Evolutionary conservation across 305 asterid genomes (phyloP), one percentile per base, ranked within the genome.

Genomic region (Fraxinus angustifolia): DNA sequence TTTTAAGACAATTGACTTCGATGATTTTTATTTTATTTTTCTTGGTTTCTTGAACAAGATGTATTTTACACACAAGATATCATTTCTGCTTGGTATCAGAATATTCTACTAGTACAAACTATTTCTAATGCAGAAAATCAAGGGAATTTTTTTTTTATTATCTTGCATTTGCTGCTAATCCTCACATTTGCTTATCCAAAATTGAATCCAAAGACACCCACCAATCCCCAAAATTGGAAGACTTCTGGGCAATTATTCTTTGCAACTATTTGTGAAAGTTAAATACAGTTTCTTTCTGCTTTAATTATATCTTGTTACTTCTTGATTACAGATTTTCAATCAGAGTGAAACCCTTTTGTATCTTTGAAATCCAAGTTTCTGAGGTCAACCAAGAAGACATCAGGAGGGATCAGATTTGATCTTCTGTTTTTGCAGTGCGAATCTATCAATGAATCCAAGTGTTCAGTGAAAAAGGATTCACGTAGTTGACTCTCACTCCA

Each of bases 81-180:
- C 74, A 3, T 4, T 28, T 68, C 21, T 26, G 35, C 5, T 12
- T 42, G 31, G 28, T 19, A 76, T 79, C 65, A 58, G 93, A 86
- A 89, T 91, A 88, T 88, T 85, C 91, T 72, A 50, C 23, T 23
- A 36, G 87, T 79, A 82, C 87, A 83, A 82, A 82, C 86, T 34
- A 82, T 78, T 80, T 35, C 78, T 70, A 56, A 62, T 70, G 23
- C 6, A 53, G 72, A 17, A 77, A 19, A 17, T 33, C 23, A 7
- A 33, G 11, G 50, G 17, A 12, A 8, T 5, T 2, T 36, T 34
- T 30, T 33, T 33, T 3, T 33, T 4, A 65, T 31, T 16, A 72
- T 73, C 48, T 42, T 72, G 28, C 33, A 11, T 4, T 73, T 21
- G 58, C 21, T 35, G 73, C 21, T 50, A 79, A 36, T 17, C 62